These are phyloP conservation scores for Pichia nanzhaoensis DNA, from an alignment of 805 yeast species.

Conservation along the genomic window DNA sequence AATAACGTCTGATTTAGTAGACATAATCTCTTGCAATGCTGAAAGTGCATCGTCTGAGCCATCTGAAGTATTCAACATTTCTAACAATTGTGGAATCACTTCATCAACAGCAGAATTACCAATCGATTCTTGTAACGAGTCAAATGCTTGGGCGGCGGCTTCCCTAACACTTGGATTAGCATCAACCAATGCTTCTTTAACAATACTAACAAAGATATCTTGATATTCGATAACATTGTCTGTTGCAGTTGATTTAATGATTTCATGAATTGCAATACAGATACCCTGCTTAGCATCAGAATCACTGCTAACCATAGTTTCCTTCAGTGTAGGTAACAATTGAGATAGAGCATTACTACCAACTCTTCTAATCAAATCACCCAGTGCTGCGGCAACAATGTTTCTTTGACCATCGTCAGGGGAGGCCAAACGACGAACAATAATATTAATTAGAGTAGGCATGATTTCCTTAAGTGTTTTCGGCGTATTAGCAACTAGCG, in stretches of 20 bases:
- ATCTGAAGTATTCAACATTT: constrained; percentile 44
- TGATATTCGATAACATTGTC: constrained; percentile 61
- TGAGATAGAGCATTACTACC: constrained; percentile 82
- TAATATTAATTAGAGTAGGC: constrained; percentile 71
- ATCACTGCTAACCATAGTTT: constrained; percentile 52
- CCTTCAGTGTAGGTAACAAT: constrained; percentile 77
- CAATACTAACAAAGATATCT: constrained; percentile 61
- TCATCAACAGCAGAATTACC: constrained; percentile 87
- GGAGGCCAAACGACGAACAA: constrained; percentile 81
- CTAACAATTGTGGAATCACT: constrained; percentile 75
- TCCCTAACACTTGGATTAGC: constrained; percentile 67
- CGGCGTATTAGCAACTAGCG: constrained; percentile 93
- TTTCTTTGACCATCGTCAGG: constrained; percentile 69
- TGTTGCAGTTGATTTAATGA: constrained; percentile 64
- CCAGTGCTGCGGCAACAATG: constrained; percentile 89
- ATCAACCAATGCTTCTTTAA: constrained; percentile 76
- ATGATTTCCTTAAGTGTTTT: constrained; percentile 87
- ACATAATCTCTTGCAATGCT: constrained; percentile 89
- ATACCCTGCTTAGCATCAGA: constrained; percentile 93
- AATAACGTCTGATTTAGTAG: constrained; percentile 79
- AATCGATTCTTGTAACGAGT: constrained; percentile 70
- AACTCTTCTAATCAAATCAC: constrained; percentile 90
- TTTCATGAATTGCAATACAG: constrained; percentile 85
- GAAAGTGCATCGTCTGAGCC: constrained; percentile 69
- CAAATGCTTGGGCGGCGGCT: constrained; percentile 89